Evolutionary conservation across 371 early-diverging fungal species (phyloP), one percentile per base, ranked within the genome.

Genomic region (Mortierella sp.): DNA sequence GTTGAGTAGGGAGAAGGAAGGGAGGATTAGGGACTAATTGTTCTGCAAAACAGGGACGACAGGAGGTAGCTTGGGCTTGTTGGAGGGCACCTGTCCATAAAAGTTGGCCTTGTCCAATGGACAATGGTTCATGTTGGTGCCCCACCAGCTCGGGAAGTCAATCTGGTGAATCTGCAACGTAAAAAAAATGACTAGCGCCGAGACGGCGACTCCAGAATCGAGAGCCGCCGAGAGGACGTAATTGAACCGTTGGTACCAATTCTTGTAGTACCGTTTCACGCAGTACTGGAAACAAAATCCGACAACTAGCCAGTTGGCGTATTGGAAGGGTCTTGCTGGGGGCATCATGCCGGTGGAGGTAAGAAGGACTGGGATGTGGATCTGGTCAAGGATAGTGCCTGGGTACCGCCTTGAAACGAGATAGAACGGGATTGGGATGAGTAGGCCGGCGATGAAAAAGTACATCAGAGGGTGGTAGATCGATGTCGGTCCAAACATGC

Each of bases 141-240:
- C 88, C 88, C 88, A 88, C 88, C 88, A 88, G 4, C 31, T 40
- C 14, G 83, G 83, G 19, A 88, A 73, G 2, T 78, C 73, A 34
- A 74, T n/a, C 2, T 44, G 69, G 1, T 74, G 79, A 43, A 81
- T 86, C 54, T 89, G 88, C 34, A 91, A 85, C 3, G 88, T 88
- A 53, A 90, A 90, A 73, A 91, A 92, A 74, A 92, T 91, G 31
- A 92, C 69, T 14, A 93, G 50, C 10, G 85, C 90, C 59, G 89
- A 87, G 16, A 93, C 78, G 21, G 92, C 93, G 16, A 90, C 88
- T 43, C 95, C 96, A n/a, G 94, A 92, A 78, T 95, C 95, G 69
- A 95, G 85, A 2, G 93, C 95, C 8, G 95, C 95, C 10, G 95
- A 94, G 10, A 95, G 89, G 19, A 95, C 90, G 78, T 94, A 95